phyloP scores from a whole-genome alignment of 345 rosid genomes.

The Litchi chinensis region DNA sequence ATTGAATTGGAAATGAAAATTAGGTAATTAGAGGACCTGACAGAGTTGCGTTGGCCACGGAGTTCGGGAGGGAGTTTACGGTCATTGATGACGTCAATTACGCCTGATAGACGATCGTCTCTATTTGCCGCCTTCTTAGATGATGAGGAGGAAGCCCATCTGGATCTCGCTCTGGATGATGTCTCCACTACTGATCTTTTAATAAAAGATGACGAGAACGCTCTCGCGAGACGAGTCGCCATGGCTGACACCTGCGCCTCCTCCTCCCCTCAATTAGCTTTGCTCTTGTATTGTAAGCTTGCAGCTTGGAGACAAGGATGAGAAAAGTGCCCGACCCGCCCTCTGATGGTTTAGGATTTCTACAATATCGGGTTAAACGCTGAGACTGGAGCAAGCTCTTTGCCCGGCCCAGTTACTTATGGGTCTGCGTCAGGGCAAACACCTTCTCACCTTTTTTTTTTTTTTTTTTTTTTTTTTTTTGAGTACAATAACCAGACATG shows the following conservation, averaged over 20 bases:
- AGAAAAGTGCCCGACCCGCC: no score
- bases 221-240: constrained; percentile 41
- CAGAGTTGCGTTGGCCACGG: constrained; percentile 76
- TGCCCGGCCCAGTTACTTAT: no score
- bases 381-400: no score
- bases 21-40: constrained; percentile 44
- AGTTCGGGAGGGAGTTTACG: constrained; percentile 89
- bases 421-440: no score
- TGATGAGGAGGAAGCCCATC: constrained; percentile 43
- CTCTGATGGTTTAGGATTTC: no score
- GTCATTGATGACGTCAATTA: constrained; percentile 74
- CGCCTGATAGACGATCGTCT: constrained; percentile 63
- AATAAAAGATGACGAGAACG: constrained; percentile 26
- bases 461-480: no score
- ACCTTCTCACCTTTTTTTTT: no score
- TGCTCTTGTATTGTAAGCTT: no score
- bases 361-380: no score
- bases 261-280: no score
- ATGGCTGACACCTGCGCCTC: constrained; percentile 12
- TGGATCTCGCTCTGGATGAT: constrained; percentile 23
- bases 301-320: no score
- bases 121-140: constrained; percentile 54
- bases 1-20: background rate
- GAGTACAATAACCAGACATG: no score
- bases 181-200: constrained; percentile 18